Percentiles rank a stretch among this genome's conserved stretches.
These are phyloP conservation scores for Didymella keratinophila DNA, from an alignment of 2,329 filamentous ascomycete species.

Conservation along the genomic window DNA sequence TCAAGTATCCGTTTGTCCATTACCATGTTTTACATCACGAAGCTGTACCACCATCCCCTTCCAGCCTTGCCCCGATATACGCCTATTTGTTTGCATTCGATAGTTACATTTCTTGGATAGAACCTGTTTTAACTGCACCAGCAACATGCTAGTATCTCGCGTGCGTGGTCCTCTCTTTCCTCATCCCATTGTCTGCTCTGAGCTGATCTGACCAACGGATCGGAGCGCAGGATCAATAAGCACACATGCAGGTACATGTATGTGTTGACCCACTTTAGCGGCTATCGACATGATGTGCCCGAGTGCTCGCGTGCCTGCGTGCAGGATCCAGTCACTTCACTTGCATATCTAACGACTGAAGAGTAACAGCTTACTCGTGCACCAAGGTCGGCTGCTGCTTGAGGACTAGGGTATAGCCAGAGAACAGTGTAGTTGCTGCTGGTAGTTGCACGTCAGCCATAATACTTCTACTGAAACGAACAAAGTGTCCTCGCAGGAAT, in stretches of 20 bases:
- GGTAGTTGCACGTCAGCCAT: background rate
- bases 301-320: background rate
- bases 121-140: background rate
- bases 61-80: background rate
- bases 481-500: background rate
- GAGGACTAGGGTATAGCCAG: background rate
- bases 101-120: background rate
- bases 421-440: background rate
- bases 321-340: background rate
- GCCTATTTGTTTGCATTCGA: background rate
- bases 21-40: background rate
- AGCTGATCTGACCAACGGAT: background rate
- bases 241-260: slow-evolving; percentile 3
- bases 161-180: background rate
- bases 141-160: background rate
- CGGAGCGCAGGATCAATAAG: background rate
- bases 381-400: background rate
- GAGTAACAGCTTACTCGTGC: background rate
- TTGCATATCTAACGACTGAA: background rate
- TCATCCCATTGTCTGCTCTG: background rate
- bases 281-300: background rate
- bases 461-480: background rate
- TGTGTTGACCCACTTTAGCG: background rate
- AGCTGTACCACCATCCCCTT: slow-evolving; percentile 1
- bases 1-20: background rate